Base-by-base conservation (phyloP, 495 filamentous ascomycete genomes). In the Ascodesmis nigricans region DNA sequence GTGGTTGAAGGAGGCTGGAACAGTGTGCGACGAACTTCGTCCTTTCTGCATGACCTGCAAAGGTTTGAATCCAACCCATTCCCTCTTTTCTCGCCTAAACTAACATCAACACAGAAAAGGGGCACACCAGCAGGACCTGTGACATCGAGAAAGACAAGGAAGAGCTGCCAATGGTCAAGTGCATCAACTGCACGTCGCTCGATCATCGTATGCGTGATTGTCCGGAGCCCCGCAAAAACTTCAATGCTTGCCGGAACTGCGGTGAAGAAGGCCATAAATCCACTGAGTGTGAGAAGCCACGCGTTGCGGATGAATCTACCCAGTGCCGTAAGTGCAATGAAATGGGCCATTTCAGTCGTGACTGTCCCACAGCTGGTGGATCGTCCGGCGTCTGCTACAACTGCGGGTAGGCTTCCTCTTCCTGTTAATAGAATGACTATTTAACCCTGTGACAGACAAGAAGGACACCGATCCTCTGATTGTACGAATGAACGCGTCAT, bases 291-390 rank as follows among this genome's bases (percentile, higher is more conserved):
- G 51, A 72, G 0, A 61, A 90, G 53, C 77, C 78, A 17, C 74
- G 71, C 19, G 72, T 69, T 34, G 68, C 75, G 15, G 38, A 45
- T 25, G 69, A 63, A 10, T 64, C 64, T 33, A 69, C 90, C 2
- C 79, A 91, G 53, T 93, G 83, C 53, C 72, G 70, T 30, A 71
- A 72, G 29, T 90, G 82, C 55, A 60, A 63, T 22, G 61, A 75
- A 53, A 65, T 64, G 34, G 83, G 83, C 3, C 84, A 92, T 43
- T 87, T 83, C 53, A 67, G 75, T 2, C 67, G 67, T 37, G 80
- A 91, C 41, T 93, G 84, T 46, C 79, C 78, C 20, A 60, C 68
- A 42, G 58, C 55, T 30, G 58, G 50, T 25, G 58, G 58, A 15
- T 54, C 62, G 29, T 55, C 56, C 28, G 44, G 39, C 15, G 62